Evolutionary conservation across 2,329 filamentous ascomycete species (phyloP), one percentile per base, ranked within the genome.

Genomic region (Cercospora zeina): DNA sequence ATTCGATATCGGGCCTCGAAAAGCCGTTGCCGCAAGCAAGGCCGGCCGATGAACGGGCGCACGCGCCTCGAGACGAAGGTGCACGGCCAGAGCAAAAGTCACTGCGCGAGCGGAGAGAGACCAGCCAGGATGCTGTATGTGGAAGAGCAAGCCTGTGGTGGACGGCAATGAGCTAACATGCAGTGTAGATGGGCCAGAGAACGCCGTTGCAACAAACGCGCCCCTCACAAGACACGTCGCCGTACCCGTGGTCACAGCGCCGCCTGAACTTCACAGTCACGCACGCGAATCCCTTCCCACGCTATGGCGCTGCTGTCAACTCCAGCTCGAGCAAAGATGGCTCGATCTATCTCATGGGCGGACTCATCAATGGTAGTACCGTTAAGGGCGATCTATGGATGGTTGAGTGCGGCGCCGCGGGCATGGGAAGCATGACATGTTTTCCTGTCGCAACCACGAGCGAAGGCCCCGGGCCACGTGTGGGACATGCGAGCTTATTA

Each of bases 371-470:
- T 73, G 93, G 93, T 68, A 90, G 92, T 37, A 96, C 91, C 2
- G 95, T 97, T 49, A 97, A 97, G 75, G 95, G 95, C 53, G 95
- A 99, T 78, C 78, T 99, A 51, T 99, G 96, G 96, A 89, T 97
- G 87, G 89, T 97, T 51, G 95, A 99, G 76, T 91, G 92, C 64
- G 92, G 89, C 57, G 58, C 81, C 80, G 53, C 54, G n/a, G 59
- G 53, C 14, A 53, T 59, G 33, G 89, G 88, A 8, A 93, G 86
- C 74, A 86, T 97, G 81, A 86, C 91, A 21, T 97, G 95, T 77
- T 96, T 96, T 74, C 93, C 93, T 24, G 86, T 99, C 60, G 86
- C 89, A 10, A 97, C 95, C 0, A 95, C 92, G 0, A 90, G 92
- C 19, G 95, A 99, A 77, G 95, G 95, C 0, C 96, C 95, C 1